Percentiles rank a stretch among this genome's conserved stretches.
Conservation (phyloP, 208 protist species). For the Leishmania mexicana region DNA sequence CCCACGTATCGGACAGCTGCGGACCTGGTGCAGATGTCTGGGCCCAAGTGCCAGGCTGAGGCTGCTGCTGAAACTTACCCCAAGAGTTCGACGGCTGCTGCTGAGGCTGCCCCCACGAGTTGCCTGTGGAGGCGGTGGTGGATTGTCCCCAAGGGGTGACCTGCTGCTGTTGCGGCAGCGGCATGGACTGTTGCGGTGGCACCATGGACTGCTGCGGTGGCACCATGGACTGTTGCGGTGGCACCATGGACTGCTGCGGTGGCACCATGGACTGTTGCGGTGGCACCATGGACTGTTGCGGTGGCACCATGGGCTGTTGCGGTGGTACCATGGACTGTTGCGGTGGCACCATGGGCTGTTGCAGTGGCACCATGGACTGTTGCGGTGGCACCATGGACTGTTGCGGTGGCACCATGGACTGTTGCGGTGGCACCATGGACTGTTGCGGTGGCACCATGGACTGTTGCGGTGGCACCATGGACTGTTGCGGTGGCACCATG, state of each 20-base stretch:
- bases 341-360: constrained; percentile 1
- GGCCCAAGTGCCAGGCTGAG: constrained; percentile 27
- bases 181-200: background rate
- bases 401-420: background rate
- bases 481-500: background rate
- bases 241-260: background rate
- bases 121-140: constrained; percentile 10
- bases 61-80: constrained; percentile 31
- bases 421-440: background rate
- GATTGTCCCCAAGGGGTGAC: constrained; percentile 21
- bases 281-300: constrained; percentile 3
- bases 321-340: background rate
- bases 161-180: background rate
- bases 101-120: constrained; percentile 29
- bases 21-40: constrained; percentile 15
- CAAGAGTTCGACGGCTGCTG: constrained; percentile 14
- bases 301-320: background rate
- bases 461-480: background rate
- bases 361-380: background rate
- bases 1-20: constrained; percentile 16
- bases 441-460: background rate
- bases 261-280: background rate
- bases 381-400: background rate
- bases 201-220: background rate
- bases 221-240: constrained; percentile 3